phyloP scores from a whole-genome alignment of 2,329 filamentous ascomycete genomes.

The Tetracladium maxilliforme region DNA sequence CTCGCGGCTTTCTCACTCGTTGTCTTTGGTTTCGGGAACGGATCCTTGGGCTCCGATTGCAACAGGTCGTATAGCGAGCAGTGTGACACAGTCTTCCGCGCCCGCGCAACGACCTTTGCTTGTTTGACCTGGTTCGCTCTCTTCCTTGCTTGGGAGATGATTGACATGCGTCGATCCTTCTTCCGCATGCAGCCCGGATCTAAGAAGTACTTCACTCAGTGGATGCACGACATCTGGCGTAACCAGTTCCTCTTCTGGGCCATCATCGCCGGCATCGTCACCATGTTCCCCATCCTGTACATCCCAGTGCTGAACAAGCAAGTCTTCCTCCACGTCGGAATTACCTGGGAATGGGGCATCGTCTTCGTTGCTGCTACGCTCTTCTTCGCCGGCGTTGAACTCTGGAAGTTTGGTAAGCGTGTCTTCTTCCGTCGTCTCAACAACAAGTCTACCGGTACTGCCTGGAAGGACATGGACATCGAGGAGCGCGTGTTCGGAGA shows the following conservation, averaged over 20 bases:
- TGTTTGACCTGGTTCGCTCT: constrained; percentile 64
- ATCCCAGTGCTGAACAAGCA: constrained; percentile 51
- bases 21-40: constrained; percentile 41
- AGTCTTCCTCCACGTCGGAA: constrained; percentile 52
- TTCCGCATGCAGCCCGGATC: constrained; percentile 57
- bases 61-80: constrained; percentile 37
- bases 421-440: constrained; percentile 28
- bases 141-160: constrained; percentile 68
- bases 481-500: no score
- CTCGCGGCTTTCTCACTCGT: constrained; percentile 48
- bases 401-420: constrained; percentile 55
- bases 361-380: constrained; percentile 44
- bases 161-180: constrained; percentile 57
- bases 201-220: constrained; percentile 47
- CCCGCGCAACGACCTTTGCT: constrained; percentile 59
- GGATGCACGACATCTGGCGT: constrained; percentile 52
- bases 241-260: constrained; percentile 61
- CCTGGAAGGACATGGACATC: no score
- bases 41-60: constrained; percentile 40
- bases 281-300: constrained; percentile 46
- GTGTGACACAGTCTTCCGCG: constrained; percentile 54
- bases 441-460: no score
- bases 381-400: constrained; percentile 50
- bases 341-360: constrained; percentile 56
- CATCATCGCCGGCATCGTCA: constrained; percentile 38